Evolutionary conservation across 2,329 filamentous ascomycete genomes (phyloP), one percentile per base, ranked within the genome.

Genomic region (Aspergillus ruber): DNA sequence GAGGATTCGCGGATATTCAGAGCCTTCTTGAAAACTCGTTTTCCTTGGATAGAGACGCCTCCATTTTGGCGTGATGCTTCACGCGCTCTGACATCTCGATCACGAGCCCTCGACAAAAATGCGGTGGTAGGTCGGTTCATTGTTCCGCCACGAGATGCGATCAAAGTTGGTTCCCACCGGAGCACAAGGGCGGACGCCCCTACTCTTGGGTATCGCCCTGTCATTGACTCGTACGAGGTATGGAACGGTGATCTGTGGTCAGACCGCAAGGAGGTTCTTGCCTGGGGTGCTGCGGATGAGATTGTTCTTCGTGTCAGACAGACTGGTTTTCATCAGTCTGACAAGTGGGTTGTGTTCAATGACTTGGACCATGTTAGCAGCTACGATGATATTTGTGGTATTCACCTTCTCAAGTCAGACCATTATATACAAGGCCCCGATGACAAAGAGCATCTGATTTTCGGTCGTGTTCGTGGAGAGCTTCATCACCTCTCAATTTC

Each of bases 221-320:
- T 72, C 38, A 72, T 83, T 42, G 78, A 82, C 56, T 79, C 77
- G 48, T 80, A 80, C 54, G 78, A 82, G 54, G 64, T 68, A n/a
- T 74, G 72, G 66, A 70, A 66, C 38, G 70, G 69, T 2, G 63
- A 64, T 1, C 65, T 63, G 48, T 79, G 74, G 74, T 62, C 64
- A 42, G 68, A 76, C 42, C 69, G 77, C 53, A 74, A 71, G 55
- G 80, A 84, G 57, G 73, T 80, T 0, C 60, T 85, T 6, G 78
- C 74, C 2, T 83, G 79, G 74, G 80, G 80, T 45, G 81, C 81
- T 10, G 82, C 78, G 1, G 76, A 81, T 2, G 74, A 80, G 48
- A 59, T 85, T 8, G 64, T 78, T 4, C 51, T 82, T 48, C 69
- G 77, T 17, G 66, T 74, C 9, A 76, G 73, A 54, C 66, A 75